Conservation (phyloP, 345 rosid genomes). For the Carallia brachiata region DNA sequence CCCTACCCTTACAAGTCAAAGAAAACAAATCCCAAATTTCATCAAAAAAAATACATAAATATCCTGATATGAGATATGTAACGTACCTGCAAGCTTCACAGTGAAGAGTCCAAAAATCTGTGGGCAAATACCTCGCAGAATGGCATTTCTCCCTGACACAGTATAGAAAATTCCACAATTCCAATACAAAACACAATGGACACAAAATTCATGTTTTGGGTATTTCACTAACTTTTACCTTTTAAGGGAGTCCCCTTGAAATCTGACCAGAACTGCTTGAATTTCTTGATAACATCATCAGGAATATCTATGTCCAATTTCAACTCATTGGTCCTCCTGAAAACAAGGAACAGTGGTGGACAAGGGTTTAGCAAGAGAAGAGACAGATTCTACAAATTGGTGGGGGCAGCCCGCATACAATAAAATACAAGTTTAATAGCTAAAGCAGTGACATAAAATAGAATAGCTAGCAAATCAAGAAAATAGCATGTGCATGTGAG, state of each 20-base stretch:
- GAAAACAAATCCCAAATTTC: background rate
- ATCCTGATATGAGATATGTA: background rate
- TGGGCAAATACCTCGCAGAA: slow-evolving; percentile 83
- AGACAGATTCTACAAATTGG: background rate
- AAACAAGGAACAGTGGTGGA: background rate
- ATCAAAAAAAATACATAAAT: slow-evolving; percentile 1
- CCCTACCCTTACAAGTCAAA: background rate
- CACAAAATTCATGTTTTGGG: background rate
- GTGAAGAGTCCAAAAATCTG: slow-evolving; percentile 98
- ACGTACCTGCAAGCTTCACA: slow-evolving; percentile 90
- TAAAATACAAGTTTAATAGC: background rate
- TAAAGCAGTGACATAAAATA: too few species aligned
- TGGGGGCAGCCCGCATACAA: background rate
- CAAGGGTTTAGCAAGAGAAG: background rate
- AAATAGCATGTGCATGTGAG: too few species aligned
- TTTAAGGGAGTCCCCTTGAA: slow-evolving; percentile 65
- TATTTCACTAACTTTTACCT: slow-evolving; percentile 40
- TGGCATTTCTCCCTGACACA: slow-evolving; percentile 74
- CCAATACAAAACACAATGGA: background rate
- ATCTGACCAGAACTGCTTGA: slow-evolving; percentile 80
- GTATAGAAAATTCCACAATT: background rate
- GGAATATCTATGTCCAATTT: slow-evolving; percentile 73
- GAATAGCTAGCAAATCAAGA: too few species aligned
- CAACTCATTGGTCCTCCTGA: slow-evolving; percentile 85
- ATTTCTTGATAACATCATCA: slow-evolving; percentile 53